A percentile compares a stretch with the other conserved stretches of the same genome.
phyloP scores from a whole-genome alignment of 1,284 basidiomycete species.

The Sanghuangporus weigelae region DNA sequence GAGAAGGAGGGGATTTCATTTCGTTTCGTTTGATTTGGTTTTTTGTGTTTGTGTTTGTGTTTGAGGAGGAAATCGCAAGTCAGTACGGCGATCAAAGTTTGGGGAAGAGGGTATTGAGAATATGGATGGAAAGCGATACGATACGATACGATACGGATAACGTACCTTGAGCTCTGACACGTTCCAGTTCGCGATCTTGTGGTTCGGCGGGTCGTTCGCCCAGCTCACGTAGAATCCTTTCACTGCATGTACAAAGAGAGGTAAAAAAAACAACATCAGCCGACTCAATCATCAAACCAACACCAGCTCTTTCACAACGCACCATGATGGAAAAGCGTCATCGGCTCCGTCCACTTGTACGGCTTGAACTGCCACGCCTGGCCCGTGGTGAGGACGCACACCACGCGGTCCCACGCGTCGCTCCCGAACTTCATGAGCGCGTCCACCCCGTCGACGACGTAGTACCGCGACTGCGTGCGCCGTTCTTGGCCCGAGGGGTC shows the following conservation, averaged over 20 bases:
- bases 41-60: no score
- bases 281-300: constrained; percentile 51
- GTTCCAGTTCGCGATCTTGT: constrained; percentile 94
- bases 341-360: constrained; percentile 95
- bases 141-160: constrained; percentile 7
- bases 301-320: constrained; percentile 37
- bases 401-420: constrained; percentile 92
- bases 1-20: no score
- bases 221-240: constrained; percentile 92
- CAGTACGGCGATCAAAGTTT: no score
- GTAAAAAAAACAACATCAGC: constrained; percentile 13
- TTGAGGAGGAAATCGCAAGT: no score
- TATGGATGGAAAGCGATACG: not conserved
- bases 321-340: constrained; percentile 91
- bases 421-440: constrained; percentile 87
- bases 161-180: constrained; percentile 86
- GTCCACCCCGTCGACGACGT: constrained; percentile 90
- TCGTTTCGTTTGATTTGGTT: no score
- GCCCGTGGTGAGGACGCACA: constrained; percentile 96
- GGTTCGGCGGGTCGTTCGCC: constrained; percentile 85
- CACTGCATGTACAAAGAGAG: constrained; percentile 42
- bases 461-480: constrained; percentile 48
- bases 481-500: constrained; percentile 45
- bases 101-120: no score
- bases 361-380: constrained; percentile 97